These are phyloP conservation scores for Solanum peruvianum DNA, from an alignment of 257 asterid species.

Conservation along the genomic window DNA sequence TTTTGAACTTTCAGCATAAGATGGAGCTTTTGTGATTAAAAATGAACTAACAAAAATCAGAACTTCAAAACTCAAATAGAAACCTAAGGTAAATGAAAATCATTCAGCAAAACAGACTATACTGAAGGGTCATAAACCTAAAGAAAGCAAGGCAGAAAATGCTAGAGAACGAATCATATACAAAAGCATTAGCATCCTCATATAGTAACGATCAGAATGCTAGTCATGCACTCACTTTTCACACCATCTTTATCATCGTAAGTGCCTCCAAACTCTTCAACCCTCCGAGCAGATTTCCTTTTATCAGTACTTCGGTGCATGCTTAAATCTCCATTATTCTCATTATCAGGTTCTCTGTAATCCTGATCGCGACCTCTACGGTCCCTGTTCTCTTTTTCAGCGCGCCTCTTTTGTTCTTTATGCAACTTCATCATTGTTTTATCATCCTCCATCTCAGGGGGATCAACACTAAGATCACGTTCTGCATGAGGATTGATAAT, in stretches of 20 bases:
- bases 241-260: constrained; percentile 53
- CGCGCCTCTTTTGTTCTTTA: constrained; percentile 55
- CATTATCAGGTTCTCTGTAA: constrained; percentile 39
- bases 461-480: constrained; percentile 53
- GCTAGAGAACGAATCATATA: neutral
- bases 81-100: neutral
- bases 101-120: neutral
- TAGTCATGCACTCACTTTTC: constrained; percentile 42
- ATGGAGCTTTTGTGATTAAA: neutral
- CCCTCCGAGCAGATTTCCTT: constrained; percentile 42
- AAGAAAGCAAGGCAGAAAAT: neutral
- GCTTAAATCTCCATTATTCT: constrained; percentile 40
- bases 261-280: constrained; percentile 47
- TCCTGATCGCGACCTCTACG: constrained; percentile 48
- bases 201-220: neutral
- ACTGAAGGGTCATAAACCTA: neutral
- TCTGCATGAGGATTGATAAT: constrained; percentile 37
- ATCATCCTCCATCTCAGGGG: constrained; percentile 49
- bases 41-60: neutral
- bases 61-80: neutral
- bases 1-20: neutral
- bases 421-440: constrained; percentile 42
- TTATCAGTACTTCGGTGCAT: constrained; percentile 51
- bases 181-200: neutral
- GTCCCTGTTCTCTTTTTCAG: constrained; percentile 52